phyloP scores from a whole-genome alignment of 2,329 filamentous ascomycete species.

The Aspergillus udagawae region DNA sequence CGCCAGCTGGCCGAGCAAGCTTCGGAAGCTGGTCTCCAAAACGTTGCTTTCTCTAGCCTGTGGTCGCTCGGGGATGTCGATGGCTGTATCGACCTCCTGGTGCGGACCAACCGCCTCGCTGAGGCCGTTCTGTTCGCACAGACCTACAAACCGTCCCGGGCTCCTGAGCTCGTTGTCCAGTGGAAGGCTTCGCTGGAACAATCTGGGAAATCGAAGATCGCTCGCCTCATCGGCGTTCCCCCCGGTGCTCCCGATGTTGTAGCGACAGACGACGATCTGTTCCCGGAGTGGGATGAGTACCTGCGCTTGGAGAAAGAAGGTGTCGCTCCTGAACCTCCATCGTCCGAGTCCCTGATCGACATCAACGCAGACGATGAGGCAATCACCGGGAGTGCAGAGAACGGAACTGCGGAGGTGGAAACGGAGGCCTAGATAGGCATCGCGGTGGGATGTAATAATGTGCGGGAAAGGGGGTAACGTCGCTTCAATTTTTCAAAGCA shows the following conservation, averaged over 20 bases:
- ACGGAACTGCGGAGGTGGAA: constrained; percentile 30
- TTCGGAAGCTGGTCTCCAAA: constrained; percentile 73
- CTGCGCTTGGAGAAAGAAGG: constrained; percentile 74
- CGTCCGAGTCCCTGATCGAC: constrained; percentile 41
- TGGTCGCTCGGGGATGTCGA: constrained; percentile 84
- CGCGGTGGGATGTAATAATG: constrained; percentile 9
- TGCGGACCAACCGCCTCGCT: constrained; percentile 71
- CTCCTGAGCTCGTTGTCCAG: constrained; percentile 61
- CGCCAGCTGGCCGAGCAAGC: constrained; percentile 69
- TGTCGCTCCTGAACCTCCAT: constrained; percentile 39
- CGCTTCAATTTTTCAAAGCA: background rate
- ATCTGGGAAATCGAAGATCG: constrained; percentile 77
- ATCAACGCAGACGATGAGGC: constrained; percentile 32
- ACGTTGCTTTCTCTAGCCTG: constrained; percentile 84
- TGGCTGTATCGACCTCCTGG: constrained; percentile 73
- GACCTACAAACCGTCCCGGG: constrained; percentile 85
- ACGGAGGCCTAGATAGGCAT: constrained; percentile 19
- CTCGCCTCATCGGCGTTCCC: constrained; percentile 77
- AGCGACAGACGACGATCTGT: constrained; percentile 69
- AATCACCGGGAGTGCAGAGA: constrained; percentile 28
- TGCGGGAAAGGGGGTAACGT: background rate
- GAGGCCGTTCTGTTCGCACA: constrained; percentile 91
- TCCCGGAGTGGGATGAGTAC: constrained; percentile 95
- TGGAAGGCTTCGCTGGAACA: constrained; percentile 87
- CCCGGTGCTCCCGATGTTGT: constrained; percentile 59